Evolutionary conservation across 192 early-diverging fungal species (phyloP), one percentile per base, ranked within the genome.

Genomic region (Phlyctochytrium planicorne): DNA sequence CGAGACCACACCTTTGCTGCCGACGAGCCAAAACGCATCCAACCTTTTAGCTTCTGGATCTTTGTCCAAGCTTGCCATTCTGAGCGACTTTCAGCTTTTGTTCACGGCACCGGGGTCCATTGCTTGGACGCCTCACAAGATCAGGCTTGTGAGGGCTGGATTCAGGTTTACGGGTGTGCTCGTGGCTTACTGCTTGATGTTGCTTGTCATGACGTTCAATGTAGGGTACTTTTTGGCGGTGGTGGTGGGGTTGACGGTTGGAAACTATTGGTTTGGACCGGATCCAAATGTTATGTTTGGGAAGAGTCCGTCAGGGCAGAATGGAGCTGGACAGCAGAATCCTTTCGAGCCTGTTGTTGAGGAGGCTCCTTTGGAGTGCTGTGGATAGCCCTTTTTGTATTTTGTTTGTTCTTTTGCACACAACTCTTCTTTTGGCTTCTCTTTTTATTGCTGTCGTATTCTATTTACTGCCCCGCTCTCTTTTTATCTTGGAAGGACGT

Each of bases 161-260:
- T 10, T 68, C 29, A 4, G 74, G 1, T 69, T 80, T 47, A 34
- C 75, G 12, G 76, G 75, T 50, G 70, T 77, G 1, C 69, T 68
- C n/a, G 32, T 80, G 2, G 82, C 80, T 4, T 87, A 85, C 71
- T 62, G 73, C 0, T 65, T 84, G 52, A 87, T 87, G 85, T 55
- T 87, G 47, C 67, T 81, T 12, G 79, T 78, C 47, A 87, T 87
- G 85, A 82, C 85, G 6, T 87, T 82, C 67, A 87, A 87, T 59
- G 77, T 85, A 20, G 73, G 77, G 0, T 50, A 83, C 30, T 84
- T 83, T 73, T 69, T 83, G 53, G 76, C 79, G 20, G 78, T 84
- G 33, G 67, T 87, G 25, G 27, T 53, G n/a, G 83, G 85, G 56
- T 63, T 82, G 37, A 77, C 72, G 0, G 67, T 82, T 29, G 85